Conservation (phyloP, 1,284 basidiomycete genomes). For the Malassezia japonica region DNA sequence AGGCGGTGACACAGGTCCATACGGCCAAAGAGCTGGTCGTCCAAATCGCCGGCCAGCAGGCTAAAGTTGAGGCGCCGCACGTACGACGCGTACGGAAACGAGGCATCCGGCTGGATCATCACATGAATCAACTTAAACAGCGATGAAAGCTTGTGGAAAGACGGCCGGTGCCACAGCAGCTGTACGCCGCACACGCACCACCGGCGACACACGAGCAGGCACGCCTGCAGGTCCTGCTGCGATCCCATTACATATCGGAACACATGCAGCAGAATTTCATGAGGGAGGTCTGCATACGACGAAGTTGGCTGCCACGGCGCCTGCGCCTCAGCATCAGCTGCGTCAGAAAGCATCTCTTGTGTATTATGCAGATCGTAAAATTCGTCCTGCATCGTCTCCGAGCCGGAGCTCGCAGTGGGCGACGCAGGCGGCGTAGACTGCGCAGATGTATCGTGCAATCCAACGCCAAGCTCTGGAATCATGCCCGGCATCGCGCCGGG, state of each 20-base stretch:
- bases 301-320: background rate
- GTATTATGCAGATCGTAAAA: background rate
- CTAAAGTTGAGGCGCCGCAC: conserved; percentile 85
- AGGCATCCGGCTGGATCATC: conserved; percentile 50
- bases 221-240: conserved; percentile 56
- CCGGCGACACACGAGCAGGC: conserved; percentile 64
- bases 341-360: background rate
- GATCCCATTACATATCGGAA: conserved; percentile 72
- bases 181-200: conserved; percentile 96
- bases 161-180: conserved; percentile 86
- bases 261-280: conserved; percentile 87
- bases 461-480: too few relatives aligned
- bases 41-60: conserved; percentile 62
- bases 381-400: background rate
- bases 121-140: conserved; percentile 56
- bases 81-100: conserved; percentile 78
- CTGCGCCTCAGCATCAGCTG: background rate
- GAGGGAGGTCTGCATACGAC: conserved; percentile 55
- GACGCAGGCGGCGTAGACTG: background rate
- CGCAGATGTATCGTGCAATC: background rate
- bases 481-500: conserved; percentile 6
- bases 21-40: conserved; percentile 66
- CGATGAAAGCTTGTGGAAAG: conserved; percentile 61
- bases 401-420: conserved; percentile 1
- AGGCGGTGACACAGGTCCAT: conserved; percentile 70